phyloP scores from a whole-genome alignment of 495 filamentous ascomycete species.

The Talaromyces trachyspermus region DNA sequence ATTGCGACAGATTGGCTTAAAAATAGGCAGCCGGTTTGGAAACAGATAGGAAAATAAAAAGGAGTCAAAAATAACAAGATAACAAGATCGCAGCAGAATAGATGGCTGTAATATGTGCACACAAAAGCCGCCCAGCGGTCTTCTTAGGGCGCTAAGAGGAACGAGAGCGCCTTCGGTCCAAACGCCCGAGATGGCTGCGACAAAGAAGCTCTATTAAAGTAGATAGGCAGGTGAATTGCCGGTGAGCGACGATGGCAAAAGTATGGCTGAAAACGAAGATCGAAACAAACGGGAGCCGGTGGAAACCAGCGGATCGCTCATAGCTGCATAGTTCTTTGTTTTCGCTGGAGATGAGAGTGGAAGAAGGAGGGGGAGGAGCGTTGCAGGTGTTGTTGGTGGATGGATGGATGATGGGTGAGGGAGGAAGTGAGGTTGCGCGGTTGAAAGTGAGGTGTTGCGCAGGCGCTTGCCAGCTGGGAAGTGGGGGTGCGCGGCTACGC shows the following conservation, averaged over 20 bases:
- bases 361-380: not conserved
- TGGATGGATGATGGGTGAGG: not conserved
- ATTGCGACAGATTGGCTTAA: conserved; percentile 36
- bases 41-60: conserved; percentile 12
- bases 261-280: not conserved
- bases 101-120: conserved; percentile 6
- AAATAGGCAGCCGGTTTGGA: conserved; percentile 40
- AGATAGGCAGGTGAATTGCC: conserved; percentile 1
- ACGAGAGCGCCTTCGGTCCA: not conserved
- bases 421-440: conserved; percentile 3
- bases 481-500: conserved; percentile 5
- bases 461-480: not conserved
- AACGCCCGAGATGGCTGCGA: not conserved
- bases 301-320: not conserved
- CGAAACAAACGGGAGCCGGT: conserved; percentile 1
- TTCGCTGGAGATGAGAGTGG: not conserved
- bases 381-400: too few species aligned
- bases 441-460: conserved; percentile 2
- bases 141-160: not conserved
- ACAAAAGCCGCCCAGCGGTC: conserved; percentile 7
- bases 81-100: conserved; percentile 13
- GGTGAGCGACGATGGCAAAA: not conserved
- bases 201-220: not conserved
- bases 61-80: conserved; percentile 8
- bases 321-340: not conserved